Evolutionary conservation across 495 filamentous ascomycete genomes (phyloP), one percentile per base, ranked within the genome.

Genomic region (Lineolata rhizophorae): DNA sequence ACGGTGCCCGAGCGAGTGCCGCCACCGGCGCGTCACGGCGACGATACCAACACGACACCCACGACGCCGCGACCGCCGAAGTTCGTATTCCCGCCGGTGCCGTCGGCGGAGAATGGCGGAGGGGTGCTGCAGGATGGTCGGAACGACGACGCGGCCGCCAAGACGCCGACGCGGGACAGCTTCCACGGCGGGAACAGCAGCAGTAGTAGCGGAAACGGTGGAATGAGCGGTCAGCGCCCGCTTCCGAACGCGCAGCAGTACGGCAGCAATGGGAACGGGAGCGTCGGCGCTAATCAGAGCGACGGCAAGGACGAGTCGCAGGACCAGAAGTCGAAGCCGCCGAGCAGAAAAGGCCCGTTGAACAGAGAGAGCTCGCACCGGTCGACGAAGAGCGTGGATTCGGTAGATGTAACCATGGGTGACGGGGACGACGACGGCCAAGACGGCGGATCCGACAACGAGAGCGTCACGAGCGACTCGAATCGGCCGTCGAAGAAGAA

Each of bases 401-500:
- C 76, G 6, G 14, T 30, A 8, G 81, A 91, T 35, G 56, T 76
- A 16, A 70, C 75, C 20, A 75, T 81, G 64, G 76, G 76, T 9
- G 77, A 75, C 11, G n/a, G n/a, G n/a, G 78, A 81, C 15, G 72
- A 67, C 18, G 78, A 73, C 10, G 64, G 5, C 8, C 5, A 32
- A 8, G 18, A 64, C 18, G 75, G 67, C n/a, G 70, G 57, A 6
- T 85, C 82, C 11, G 81, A 85, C 35, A 68, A 70, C 26, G 82
- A 87, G 37, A 76, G 67, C 38, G 65, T 75, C 5, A 70, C 66
- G 31, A 76, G 70, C 6, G 64, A 74, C 16, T 61, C 64, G 33
- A 70, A 65, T 18, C 58, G 67, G 28, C 66, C 67, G 10, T 66
- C 66, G 20, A 91, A 87, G 52, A 91, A 91, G 62, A 95, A 95